A percentile compares a stretch with the other conserved stretches of the same genome.
Evolutionary conservation across 371 early-diverging fungal species (phyloP).

Genomic region (Haplosporangium sp.): DNA sequence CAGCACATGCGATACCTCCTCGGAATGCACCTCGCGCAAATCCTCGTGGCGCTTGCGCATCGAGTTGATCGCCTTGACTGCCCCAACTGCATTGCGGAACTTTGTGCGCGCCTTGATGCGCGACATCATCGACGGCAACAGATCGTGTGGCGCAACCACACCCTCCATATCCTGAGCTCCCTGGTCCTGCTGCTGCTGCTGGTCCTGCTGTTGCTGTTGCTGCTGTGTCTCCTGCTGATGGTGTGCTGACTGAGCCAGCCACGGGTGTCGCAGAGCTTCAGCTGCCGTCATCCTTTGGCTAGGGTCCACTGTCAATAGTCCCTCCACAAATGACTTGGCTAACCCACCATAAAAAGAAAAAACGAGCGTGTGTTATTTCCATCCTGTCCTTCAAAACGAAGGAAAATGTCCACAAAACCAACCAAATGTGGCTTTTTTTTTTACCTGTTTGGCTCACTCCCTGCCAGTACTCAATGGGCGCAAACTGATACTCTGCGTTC

Average conservation of each 20-base stretch:
- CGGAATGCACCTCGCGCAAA: constrained; percentile 31
- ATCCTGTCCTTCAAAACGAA: background rate
- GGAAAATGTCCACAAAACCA: background rate
- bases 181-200: constrained; percentile 13
- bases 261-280: constrained; percentile 80
- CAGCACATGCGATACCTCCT: constrained; percentile 44
- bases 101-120: constrained; percentile 87
- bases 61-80: constrained; percentile 56
- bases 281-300: constrained; percentile 78
- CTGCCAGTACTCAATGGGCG: constrained; percentile 81
- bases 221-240: constrained; percentile 12
- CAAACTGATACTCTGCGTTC: constrained; percentile 78
- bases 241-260: constrained; percentile 59
- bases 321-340: constrained; percentile 88
- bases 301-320: constrained; percentile 81
- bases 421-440: background rate
- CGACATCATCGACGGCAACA: constrained; percentile 81
- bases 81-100: constrained; percentile 75
- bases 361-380: background rate
- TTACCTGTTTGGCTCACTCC: constrained; percentile 56
- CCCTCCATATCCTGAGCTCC: constrained; percentile 33
- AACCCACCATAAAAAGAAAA: constrained; percentile 14
- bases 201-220: constrained; percentile 15
- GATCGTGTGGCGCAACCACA: constrained; percentile 50
- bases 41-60: constrained; percentile 51